phyloP scores from a whole-genome alignment of 1,284 basidiomycete species.

The Ceratobasidium sp. region DNA sequence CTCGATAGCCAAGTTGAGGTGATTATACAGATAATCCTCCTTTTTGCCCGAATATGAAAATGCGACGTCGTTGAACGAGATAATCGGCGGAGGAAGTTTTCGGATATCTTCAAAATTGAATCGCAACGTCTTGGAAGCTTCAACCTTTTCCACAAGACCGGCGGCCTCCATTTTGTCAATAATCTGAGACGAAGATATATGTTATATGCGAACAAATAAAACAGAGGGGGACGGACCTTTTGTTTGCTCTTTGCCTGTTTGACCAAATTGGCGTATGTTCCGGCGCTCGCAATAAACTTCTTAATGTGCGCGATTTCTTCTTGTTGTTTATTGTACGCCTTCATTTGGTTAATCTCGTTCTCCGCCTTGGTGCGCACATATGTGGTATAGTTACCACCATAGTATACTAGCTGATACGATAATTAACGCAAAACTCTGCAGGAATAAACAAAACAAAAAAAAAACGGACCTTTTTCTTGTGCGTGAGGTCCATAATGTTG shows the following conservation, averaged over 20 bases:
- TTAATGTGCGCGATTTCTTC: slow-evolving; percentile 99
- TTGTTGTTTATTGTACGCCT: slow-evolving; percentile 98
- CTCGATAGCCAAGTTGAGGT: slow-evolving; percentile 95
- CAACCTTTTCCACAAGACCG: slow-evolving; percentile 91
- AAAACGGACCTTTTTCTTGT: slow-evolving; percentile 69
- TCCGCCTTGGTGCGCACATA: slow-evolving; percentile 96
- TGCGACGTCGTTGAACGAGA: slow-evolving; percentile 93
- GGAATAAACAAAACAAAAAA: slow-evolving; percentile 8
- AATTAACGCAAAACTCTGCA: slow-evolving; percentile 12
- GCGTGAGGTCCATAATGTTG: slow-evolving; percentile 96
- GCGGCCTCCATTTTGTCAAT: slow-evolving; percentile 99
- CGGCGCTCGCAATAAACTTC: slow-evolving; percentile 98
- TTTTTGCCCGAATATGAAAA: slow-evolving; percentile 93
- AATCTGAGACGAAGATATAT: slow-evolving; percentile 55
- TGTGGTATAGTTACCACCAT: slow-evolving; percentile 95
- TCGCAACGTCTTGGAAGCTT: slow-evolving; percentile 71
- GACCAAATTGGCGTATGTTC: slow-evolving; percentile 98
- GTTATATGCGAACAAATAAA: background rate
- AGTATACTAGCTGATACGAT: slow-evolving; percentile 68
- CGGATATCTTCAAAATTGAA: slow-evolving; percentile 98
- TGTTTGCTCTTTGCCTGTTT: slow-evolving; percentile 99
- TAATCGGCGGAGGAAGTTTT: slow-evolving; percentile 95
- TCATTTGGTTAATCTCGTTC: slow-evolving; percentile 99
- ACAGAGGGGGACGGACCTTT: slow-evolving; percentile 58
- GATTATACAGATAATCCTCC: slow-evolving; percentile 86